These are phyloP conservation scores for Jamesozyma hellenica DNA, from an alignment of 805 yeast genomes.

Conservation along the genomic window DNA sequence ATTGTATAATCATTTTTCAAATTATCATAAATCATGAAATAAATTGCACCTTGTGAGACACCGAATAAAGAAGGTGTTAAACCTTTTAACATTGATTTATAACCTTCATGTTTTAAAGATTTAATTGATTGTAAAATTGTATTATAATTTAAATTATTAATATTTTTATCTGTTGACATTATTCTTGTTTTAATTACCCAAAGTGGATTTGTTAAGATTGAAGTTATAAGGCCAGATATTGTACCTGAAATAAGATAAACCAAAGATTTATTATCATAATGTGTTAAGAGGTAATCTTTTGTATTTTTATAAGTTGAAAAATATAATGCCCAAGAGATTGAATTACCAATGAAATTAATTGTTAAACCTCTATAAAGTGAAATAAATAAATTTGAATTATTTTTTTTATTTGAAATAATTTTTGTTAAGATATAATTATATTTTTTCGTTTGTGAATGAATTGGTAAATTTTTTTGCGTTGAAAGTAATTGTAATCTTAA, in stretches of 20 bases:
- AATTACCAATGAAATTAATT: conserved; percentile 75
- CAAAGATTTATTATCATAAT: conserved; percentile 20
- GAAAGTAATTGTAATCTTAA: conserved; percentile 63
- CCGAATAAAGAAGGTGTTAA: conserved; percentile 65
- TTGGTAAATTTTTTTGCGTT: conserved; percentile 3
- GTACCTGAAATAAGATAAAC: conserved; percentile 48
- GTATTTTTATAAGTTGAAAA: conserved; percentile 64
- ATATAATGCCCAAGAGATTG: conserved; percentile 82
- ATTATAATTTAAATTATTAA: conserved; percentile 30
- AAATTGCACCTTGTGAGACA: conserved; percentile 83
- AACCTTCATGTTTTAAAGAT: conserved; percentile 46
- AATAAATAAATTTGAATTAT: conserved; percentile 2
- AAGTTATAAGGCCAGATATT: conserved; percentile 65
- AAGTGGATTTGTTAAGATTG: conserved; percentile 77
- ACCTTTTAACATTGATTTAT: conserved; percentile 60
- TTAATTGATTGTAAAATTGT: conserved; percentile 31
- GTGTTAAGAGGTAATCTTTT: conserved; percentile 33
- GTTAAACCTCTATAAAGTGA: conserved; percentile 60
- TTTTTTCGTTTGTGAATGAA: background rate
- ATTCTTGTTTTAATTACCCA: conserved; percentile 94
- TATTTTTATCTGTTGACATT: conserved; percentile 37
- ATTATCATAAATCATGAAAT: conserved; percentile 77
- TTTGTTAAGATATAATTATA: background rate
- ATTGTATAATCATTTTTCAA: conserved; percentile 39
- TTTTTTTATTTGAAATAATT: conserved; percentile 5